Evolutionary conservation across 140 eudicot genomes (phyloP), one percentile per base, ranked within the genome.

Genomic region (Cichorium intybus): DNA sequence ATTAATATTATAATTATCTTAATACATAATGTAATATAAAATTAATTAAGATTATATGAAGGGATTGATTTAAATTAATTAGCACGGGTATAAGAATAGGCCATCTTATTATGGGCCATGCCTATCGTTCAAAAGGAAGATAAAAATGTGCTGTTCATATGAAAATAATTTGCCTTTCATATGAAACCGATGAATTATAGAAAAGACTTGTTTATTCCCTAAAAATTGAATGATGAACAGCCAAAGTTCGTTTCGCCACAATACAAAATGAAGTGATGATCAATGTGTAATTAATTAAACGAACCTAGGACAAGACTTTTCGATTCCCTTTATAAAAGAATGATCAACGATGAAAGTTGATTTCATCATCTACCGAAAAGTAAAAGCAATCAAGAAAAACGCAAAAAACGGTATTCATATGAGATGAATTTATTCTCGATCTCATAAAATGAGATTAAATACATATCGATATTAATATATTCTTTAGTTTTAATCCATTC

Each of bases 341-440:
- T 70, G 68, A 58, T 70, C 60, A 20, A 57, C 24, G 60, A 69
- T 69, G 34, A 46, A 69, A 56, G 74, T 57, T 56, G 21, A 50
- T 49, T 49, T 43, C 6, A 2, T 22, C 56, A 60, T 43, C 18
- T 14, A 14, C 49, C 49, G 8, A 48, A 48, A 48, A 20, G 26
- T 43, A n/a, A 12, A 41, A 61, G 3, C 7, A 41, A 23, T 51
- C 62, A 66, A 33, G 41, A 17, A 43, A 43, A 43, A 43, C 49
- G 15, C 49, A 1, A 43, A 14, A 43, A 43, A 43, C 49, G 7
- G 14, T 43, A 14, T 5, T 34, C 41, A 34, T 34, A 37, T 37
- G 10, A 37, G n/a, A 10, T 37, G 24, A 22, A 50, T 65, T 29
- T 65, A 50, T 50, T 39, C 35, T 51, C 11, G 2, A n/a, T n/a